Evolutionary conservation across 1,284 basidiomycete genomes (phyloP).

Genomic region (Pisolithus thermaeus): DNA sequence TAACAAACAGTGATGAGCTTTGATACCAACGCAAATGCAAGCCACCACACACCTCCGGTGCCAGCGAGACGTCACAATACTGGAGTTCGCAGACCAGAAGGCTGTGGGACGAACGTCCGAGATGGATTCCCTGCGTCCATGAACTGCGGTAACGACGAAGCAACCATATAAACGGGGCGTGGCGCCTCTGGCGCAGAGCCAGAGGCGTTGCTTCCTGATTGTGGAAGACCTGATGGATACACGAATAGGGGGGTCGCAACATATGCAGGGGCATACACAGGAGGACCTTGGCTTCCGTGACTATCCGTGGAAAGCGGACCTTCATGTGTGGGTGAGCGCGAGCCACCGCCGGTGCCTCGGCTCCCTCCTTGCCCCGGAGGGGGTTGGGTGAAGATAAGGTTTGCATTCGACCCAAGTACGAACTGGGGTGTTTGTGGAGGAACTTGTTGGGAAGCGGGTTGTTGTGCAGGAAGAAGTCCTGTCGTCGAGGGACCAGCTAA

Average conservation of each 20-base stretch:
- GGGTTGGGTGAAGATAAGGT: conserved; percentile 23
- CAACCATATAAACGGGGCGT: conserved; percentile 26
- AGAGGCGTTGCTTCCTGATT: conserved; percentile 20
- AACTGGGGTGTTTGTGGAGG: conserved; percentile 21
- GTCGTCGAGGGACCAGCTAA: conserved; percentile 29
- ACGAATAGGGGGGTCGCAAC: conserved; percentile 29
- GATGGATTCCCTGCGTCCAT: conserved; percentile 18
- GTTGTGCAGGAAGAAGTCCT: conserved; percentile 24
- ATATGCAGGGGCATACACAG: conserved; percentile 24
- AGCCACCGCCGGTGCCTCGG: conserved; percentile 14
- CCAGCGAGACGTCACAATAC: neutral
- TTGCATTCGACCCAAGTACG: conserved; percentile 28
- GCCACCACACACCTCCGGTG: too few species aligned
- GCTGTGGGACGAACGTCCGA: conserved; percentile 21
- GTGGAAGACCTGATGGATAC: conserved; percentile 27
- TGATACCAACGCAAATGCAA: too few species aligned
- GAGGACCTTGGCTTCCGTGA: conserved; percentile 25
- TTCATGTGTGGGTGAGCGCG: conserved; percentile 25
- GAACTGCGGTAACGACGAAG: conserved; percentile 23
- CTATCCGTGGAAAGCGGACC: conserved; percentile 25
- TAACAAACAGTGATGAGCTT: too few species aligned
- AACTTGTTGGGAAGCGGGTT: neutral
- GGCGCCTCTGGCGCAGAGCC: conserved; percentile 16
- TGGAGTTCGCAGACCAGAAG: conserved; percentile 22
- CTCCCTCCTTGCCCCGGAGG: conserved; percentile 11